phyloP scores from a whole-genome alignment of 257 asterid genomes.

The Penstemon davidsonii region DNA sequence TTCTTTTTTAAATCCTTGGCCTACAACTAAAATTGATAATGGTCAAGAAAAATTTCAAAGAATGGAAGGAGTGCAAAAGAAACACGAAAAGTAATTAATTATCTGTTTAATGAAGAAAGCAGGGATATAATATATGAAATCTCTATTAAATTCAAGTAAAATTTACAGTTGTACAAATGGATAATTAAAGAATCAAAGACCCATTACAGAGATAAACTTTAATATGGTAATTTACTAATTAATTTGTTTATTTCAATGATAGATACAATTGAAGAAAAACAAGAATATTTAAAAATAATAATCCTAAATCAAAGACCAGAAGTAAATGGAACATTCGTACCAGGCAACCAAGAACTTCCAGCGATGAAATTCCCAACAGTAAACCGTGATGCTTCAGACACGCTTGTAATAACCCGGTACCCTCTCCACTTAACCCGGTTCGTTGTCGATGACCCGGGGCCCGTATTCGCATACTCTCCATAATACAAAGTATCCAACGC shows the following conservation, averaged over 20 bases:
- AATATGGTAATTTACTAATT: too few species aligned
- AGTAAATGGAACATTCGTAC: conserved; percentile 70
- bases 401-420: conserved; percentile 66
- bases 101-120: too few species aligned
- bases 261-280: conserved; percentile 12
- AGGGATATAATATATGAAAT: too few species aligned
- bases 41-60: too few species aligned
- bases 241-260: conserved; percentile 1
- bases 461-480: conserved; percentile 84
- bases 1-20: too few species aligned
- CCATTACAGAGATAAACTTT: too few species aligned
- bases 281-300: neutral
- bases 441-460: conserved; percentile 70
- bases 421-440: conserved; percentile 80
- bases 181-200: too few species aligned
- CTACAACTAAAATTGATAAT: too few species aligned
- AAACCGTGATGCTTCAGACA: conserved; percentile 61
- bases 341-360: conserved; percentile 71
- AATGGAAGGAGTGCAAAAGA: too few species aligned
- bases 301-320: conserved; percentile 47
- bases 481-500: conserved; percentile 71
- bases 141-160: too few species aligned
- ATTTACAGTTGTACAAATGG: too few species aligned
- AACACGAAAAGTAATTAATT: too few species aligned
- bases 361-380: conserved; percentile 69